Evolutionary conservation across 2,329 filamentous ascomycete species (phyloP).

Genomic region (Zelopaecilomyces penicillatus): DNA sequence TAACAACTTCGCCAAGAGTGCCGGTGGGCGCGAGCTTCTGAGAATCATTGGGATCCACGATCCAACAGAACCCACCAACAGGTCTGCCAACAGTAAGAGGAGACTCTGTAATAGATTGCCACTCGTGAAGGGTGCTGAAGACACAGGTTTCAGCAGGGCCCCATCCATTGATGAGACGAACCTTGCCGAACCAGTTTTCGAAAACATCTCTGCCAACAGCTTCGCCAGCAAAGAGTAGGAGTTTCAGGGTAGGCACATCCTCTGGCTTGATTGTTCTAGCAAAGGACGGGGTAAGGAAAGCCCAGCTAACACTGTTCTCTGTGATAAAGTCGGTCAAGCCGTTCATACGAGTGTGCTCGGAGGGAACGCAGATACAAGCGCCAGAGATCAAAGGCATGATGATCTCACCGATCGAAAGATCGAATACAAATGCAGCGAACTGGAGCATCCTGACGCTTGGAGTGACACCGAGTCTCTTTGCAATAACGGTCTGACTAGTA

Average conservation of each 20-base stretch:
- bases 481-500: constrained; percentile 1
- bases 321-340: constrained; percentile 2
- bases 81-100: constrained; percentile 7
- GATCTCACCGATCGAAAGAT: constrained; percentile 8
- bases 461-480: neutral
- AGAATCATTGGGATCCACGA: constrained; percentile 5
- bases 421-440: constrained; percentile 11
- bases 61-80: constrained; percentile 7
- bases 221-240: constrained; percentile 10
- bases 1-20: constrained; percentile 6
- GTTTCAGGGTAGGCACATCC: constrained; percentile 6
- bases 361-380: constrained; percentile 15
- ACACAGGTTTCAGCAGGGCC: constrained; percentile 12
- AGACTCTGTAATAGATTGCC: constrained; percentile 4
- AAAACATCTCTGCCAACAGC: constrained; percentile 7
- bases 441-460: constrained; percentile 3
- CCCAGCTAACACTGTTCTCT: constrained; percentile 5
- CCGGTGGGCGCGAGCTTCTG: constrained; percentile 1
- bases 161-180: constrained; percentile 12
- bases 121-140: constrained; percentile 8
- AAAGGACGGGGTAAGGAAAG: constrained; percentile 7
- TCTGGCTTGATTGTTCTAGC: constrained; percentile 2
- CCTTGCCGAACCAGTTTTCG: constrained; percentile 7
- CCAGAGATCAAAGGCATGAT: constrained; percentile 4
- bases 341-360: constrained; percentile 6